Evolutionary conservation across 2,329 filamentous ascomycete species (phyloP), one percentile per base, ranked within the genome.

Genomic region (Corinectria fuckeliana): DNA sequence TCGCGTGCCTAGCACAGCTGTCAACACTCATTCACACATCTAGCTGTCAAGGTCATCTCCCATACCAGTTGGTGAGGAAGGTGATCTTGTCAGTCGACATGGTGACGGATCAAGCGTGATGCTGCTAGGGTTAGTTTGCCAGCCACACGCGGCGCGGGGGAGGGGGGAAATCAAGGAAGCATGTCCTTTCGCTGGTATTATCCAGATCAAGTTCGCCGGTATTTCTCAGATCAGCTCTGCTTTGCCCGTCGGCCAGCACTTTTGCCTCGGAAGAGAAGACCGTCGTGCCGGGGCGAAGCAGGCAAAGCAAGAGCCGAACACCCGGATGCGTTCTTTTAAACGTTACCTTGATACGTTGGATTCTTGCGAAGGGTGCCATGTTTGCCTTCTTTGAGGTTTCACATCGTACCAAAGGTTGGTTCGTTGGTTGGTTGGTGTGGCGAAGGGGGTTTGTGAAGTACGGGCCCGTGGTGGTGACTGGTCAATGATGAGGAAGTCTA

Each of bases 151-250:
- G 69, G 51, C 45, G 47, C n/a, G n/a, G n/a, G n/a, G 20, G 57
- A 59, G 72, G 61, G 60, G 71, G 75, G 74, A 75, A n/a, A 64
- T 71, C 79, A 82, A 86, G 86, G 85, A 89, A 89, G 89, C 89
- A 91, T 88, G 86, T 91, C 87, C 89, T 91, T 91, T 88, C 90
- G 89, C 89, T 91, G 88, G 88, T 84, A 91, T 91, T 91, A 89
- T 88, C 87, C 88, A 90, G 88, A 90, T 91, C 89, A 91, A 91
- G 89, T 92, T 91, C 83, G 80, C 81, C 88, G 88, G 88, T 91
- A 88, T 90, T 85, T 91, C 88, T 90, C 87, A 90, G 87, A 88
- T 74, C 75, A 72, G 71, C 68, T 69, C 69, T 66, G 66, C 70
- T 68, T 65, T 69, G 56, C 58, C 50, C 41, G 60, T 54, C 59